Evolutionary conservation across 179 eudicot species (phyloP), one percentile per base, ranked within the genome.

Genomic region (Beta corolliflora): DNA sequence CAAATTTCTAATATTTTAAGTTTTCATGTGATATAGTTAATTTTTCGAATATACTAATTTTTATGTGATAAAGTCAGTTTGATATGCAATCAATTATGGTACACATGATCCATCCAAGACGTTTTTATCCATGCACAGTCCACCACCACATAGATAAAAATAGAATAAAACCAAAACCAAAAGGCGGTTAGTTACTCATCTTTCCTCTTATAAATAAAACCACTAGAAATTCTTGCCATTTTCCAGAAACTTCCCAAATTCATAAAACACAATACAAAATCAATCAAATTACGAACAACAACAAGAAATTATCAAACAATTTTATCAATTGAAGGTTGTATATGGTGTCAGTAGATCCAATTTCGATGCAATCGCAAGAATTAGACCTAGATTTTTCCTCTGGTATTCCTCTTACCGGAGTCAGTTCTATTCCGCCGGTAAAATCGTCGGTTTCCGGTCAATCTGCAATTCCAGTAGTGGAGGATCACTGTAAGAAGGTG

Each of bases 401-500:
- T 52, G 90, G 81, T 44, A 89, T 92, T 93, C 79, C 86, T 13
- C 87, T 89, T 44, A 89, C 93, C 2, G 91, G 89, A 29, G 71
- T 86, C 52, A 84, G 85, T 21, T 71, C 86, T 3, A 56, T 36
- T 75, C 81, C 69, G 56, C 77, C 82, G 77, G 79, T 50, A 70
- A 77, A 71, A 14, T 82, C 79, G 2, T 15, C 83, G 41, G 69
- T 80, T 48, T 25, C 79, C 76, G 60, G 69, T 16, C 25, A 59
- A 7, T 36, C 54, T 78, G 59, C 1, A 16, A n/a, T 85, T 71
- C 19, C 83, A 18, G 8, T 78, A 25, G 18, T 76, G 76, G 97
- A 92, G 44, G 98, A 92, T 71, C 83, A 85, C 77, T 72, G 61
- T 46, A 94, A 88, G 91, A 95, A 90, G 85, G 81, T 94, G 18